Conservation (phyloP, 2,329 filamentous ascomycete species). For the Fusarium globosum region DNA sequence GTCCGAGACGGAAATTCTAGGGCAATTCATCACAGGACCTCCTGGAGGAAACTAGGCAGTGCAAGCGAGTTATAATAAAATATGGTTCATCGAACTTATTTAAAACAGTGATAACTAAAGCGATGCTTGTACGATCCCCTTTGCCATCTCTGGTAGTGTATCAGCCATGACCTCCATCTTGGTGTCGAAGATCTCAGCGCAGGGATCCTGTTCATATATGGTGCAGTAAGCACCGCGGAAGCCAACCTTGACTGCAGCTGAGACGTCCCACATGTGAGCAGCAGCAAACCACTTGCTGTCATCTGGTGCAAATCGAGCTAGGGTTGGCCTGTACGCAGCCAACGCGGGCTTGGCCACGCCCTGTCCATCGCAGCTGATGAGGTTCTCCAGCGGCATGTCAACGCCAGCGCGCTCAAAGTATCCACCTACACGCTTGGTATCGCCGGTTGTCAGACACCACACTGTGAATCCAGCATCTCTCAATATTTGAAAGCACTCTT, state of each 20-base stretch:
- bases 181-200: not conserved
- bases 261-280: constrained; percentile 70
- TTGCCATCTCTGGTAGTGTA: not conserved
- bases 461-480: constrained; percentile 52
- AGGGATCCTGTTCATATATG: constrained; percentile 7
- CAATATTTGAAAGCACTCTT: not conserved
- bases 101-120: not conserved
- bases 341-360: constrained; percentile 47
- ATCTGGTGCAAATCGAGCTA: constrained; percentile 40
- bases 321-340: constrained; percentile 57
- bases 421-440: constrained; percentile 59
- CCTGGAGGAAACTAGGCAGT: not conserved
- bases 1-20: not conserved
- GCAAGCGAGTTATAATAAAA: no score
- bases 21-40: not conserved
- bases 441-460: constrained; percentile 65
- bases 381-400: constrained; percentile 61
- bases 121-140: not conserved
- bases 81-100: rapidly evolving
- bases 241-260: constrained; percentile 53
- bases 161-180: not conserved
- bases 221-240: constrained; percentile 9
- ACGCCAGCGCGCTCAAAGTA: constrained; percentile 63
- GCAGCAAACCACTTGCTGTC: constrained; percentile 66
- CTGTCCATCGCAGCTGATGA: constrained; percentile 61